Conservation (phyloP, 164 flowering plant genomes). For the Cinnamomum chago region DNA sequence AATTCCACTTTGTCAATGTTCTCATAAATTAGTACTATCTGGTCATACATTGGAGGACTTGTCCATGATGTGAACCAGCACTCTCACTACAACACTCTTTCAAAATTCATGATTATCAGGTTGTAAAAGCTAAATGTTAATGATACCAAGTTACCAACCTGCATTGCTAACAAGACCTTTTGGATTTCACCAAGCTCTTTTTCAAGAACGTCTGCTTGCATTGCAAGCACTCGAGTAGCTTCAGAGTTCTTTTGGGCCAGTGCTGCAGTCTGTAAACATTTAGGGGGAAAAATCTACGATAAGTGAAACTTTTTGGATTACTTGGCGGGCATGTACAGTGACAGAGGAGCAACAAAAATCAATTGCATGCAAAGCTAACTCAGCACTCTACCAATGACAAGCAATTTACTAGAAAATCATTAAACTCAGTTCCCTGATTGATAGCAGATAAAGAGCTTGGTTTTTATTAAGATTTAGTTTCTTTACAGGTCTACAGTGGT, state of each 20-base stretch:
- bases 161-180: constrained; percentile 89
- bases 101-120: background rate
- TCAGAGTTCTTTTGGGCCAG: constrained; percentile 91
- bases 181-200: constrained; percentile 95
- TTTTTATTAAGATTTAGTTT: background rate
- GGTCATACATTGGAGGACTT: background rate
- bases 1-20: too few species aligned
- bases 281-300: constrained; percentile 6
- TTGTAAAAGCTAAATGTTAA: background rate
- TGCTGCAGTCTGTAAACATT: constrained; percentile 66
- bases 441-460: background rate
- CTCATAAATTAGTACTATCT: background rate
- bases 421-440: background rate
- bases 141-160: constrained; percentile 45
- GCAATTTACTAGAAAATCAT: background rate
- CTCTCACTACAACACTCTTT: background rate
- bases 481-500: too few species aligned
- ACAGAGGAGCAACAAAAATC: background rate
- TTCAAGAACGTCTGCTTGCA: constrained; percentile 68
- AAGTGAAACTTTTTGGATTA: background rate
- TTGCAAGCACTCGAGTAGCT: constrained; percentile 77
- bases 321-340: background rate
- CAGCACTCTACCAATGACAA: background rate
- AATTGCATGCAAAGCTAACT: background rate
- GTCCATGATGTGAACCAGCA: background rate